Conservation (phyloP, 352 stramenopile species). For the Pythium aristosporum region DNA sequence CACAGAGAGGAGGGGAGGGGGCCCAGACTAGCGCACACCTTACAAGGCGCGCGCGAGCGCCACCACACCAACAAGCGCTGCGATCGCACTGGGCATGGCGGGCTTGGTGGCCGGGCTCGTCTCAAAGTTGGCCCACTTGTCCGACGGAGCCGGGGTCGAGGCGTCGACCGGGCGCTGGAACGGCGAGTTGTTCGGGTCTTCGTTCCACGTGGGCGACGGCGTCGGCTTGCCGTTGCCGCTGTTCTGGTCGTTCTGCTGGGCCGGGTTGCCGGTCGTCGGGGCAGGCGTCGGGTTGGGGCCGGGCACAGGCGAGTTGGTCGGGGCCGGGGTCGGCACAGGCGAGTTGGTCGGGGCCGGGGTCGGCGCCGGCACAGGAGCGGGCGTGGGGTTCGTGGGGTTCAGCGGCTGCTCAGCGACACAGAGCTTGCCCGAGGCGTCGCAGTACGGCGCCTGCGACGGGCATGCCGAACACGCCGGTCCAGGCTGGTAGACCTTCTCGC, state of each 20-base stretch:
- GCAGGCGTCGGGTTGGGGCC: slow-evolving; percentile 11
- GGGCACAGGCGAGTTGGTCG: slow-evolving; percentile 2
- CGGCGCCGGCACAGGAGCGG: slow-evolving; percentile 10
- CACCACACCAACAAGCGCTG: slow-evolving; percentile 15
- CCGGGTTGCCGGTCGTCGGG: slow-evolving; percentile 3
- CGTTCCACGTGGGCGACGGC: slow-evolving; percentile 14
- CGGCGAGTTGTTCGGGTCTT: not conserved
- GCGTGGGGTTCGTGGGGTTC: slow-evolving; percentile 4
- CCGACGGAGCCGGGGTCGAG: not conserved
- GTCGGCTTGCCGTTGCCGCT: slow-evolving; percentile 15
- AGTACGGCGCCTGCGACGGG: slow-evolving; percentile 31
- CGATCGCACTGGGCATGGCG: slow-evolving; percentile 14
- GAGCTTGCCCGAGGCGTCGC: slow-evolving; percentile 28
- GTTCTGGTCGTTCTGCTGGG: slow-evolving; percentile 10
- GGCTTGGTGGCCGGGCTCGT: slow-evolving; percentile 21
- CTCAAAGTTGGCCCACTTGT: slow-evolving; percentile 25
- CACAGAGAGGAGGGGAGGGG: not conserved
- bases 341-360: not conserved
- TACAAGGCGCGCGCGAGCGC: slow-evolving; percentile 21
- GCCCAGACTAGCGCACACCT: not conserved
- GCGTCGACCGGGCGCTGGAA: not conserved
- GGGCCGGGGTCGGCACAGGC: slow-evolving; percentile 1
- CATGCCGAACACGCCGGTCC: slow-evolving; percentile 36
- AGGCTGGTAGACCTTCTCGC: slow-evolving; percentile 32
- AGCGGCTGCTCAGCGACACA: slow-evolving; percentile 7